phyloP scores from a whole-genome alignment of 768 basidiomycete genomes.

The Cyclocybe aegerita region DNA sequence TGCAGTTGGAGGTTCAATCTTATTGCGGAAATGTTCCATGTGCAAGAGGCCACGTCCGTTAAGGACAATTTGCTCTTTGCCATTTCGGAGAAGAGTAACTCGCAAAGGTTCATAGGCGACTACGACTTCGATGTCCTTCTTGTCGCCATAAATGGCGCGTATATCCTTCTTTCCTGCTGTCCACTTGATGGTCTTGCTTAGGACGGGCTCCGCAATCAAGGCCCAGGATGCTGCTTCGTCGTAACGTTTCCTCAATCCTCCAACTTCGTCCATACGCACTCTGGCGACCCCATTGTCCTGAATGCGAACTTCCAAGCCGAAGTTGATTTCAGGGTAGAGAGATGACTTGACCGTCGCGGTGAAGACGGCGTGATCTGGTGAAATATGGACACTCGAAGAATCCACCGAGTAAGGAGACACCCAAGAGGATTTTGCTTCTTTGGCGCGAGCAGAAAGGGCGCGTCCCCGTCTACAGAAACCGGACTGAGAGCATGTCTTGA shows the following conservation, averaged over 20 bases:
- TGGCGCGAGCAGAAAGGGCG: slow-evolving; percentile 74
- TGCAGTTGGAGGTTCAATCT: slow-evolving; percentile 42
- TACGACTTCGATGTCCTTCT: slow-evolving; percentile 62
- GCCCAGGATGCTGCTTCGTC: slow-evolving; percentile 93
- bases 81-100: slow-evolving; percentile 68
- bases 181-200: slow-evolving; percentile 65
- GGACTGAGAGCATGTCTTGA: slow-evolving; percentile 92
- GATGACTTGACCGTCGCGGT: slow-evolving; percentile 76
- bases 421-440: slow-evolving; percentile 60
- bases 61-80: slow-evolving; percentile 82
- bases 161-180: slow-evolving; percentile 61
- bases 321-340: slow-evolving; percentile 83
- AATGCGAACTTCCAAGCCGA: slow-evolving; percentile 78
- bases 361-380: slow-evolving; percentile 58
- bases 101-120: slow-evolving; percentile 77
- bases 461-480: slow-evolving; percentile 91
- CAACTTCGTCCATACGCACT: slow-evolving; percentile 90
- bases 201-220: slow-evolving; percentile 66
- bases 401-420: slow-evolving; percentile 85
- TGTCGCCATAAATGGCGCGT: slow-evolving; percentile 62
- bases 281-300: slow-evolving; percentile 88
- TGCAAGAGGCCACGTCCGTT: slow-evolving; percentile 91
- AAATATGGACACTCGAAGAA: slow-evolving; percentile 49
- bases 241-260: slow-evolving; percentile 79
- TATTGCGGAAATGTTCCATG: slow-evolving; percentile 95